Evolutionary conservation across 2,329 filamentous ascomycete species (phyloP).

Genomic region (Botryotinia calthae): DNA sequence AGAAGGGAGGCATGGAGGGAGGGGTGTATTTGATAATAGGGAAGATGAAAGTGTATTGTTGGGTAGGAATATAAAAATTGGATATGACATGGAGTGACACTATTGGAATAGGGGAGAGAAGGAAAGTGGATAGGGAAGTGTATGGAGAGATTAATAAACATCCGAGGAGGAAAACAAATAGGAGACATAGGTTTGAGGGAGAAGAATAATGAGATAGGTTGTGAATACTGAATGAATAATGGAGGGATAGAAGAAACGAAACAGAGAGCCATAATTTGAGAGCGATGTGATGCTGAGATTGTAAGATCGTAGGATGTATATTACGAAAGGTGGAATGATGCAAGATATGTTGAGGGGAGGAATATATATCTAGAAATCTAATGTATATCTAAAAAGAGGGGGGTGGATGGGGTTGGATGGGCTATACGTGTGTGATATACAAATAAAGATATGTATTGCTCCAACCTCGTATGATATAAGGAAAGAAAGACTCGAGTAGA

Average conservation of each 20-base stretch:
- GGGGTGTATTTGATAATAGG: too few species aligned
- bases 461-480: not conserved
- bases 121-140: not conserved
- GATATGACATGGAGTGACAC: not conserved
- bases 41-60: too few species aligned
- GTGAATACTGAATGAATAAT: not conserved
- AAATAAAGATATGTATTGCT: not conserved
- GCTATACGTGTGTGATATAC: not conserved
- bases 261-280: not conserved
- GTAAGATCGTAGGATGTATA: not conserved
- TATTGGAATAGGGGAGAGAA: not conserved
- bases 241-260: not conserved
- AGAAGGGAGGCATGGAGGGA: not conserved
- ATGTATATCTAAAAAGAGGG: not conserved
- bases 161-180: not conserved
- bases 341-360: not conserved
- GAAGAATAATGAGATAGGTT: too few species aligned
- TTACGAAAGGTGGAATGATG: not conserved
- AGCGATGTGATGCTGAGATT: not conserved
- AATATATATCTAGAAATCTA: not conserved
- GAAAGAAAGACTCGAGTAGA: not conserved
- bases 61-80: not conserved
- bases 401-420: not conserved
- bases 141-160: not conserved
- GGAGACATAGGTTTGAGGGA: not conserved